Evolutionary conservation across 257 asterid genomes (phyloP).

Genomic region (Solanum infundibuliforme): DNA sequence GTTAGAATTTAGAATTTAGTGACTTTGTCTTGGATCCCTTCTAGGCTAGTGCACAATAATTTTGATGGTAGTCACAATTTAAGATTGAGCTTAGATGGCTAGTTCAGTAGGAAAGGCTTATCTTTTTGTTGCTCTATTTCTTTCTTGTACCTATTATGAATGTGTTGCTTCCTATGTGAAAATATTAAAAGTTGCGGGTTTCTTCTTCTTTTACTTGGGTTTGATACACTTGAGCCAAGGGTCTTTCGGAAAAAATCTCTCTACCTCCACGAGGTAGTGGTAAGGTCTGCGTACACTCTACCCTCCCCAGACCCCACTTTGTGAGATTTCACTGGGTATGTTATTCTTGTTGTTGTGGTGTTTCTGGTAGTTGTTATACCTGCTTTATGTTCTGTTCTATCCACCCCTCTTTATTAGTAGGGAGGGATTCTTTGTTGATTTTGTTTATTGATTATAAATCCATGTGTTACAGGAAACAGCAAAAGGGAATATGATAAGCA

Average conservation of each 20-base stretch:
- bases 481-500: slow-evolving; percentile 18
- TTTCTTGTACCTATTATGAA: neutral
- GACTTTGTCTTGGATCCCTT: neutral
- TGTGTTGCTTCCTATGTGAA: neutral
- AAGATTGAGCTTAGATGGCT: neutral
- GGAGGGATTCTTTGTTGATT: neutral
- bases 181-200: neutral
- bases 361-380: neutral
- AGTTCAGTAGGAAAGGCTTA: neutral
- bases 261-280: neutral
- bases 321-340: neutral
- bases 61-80: neutral
- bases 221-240: neutral
- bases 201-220: neutral
- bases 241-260: neutral
- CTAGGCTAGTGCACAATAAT: neutral
- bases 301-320: no score
- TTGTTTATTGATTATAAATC: neutral
- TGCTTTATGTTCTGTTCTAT: neutral
- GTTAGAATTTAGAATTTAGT: neutral
- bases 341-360: neutral
- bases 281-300: neutral
- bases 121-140: neutral
- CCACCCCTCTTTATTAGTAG: neutral
- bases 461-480: slow-evolving; percentile 35